Conservation (phyloP, 768 basidiomycete genomes). For the Plicaturopsis crispa region DNA sequence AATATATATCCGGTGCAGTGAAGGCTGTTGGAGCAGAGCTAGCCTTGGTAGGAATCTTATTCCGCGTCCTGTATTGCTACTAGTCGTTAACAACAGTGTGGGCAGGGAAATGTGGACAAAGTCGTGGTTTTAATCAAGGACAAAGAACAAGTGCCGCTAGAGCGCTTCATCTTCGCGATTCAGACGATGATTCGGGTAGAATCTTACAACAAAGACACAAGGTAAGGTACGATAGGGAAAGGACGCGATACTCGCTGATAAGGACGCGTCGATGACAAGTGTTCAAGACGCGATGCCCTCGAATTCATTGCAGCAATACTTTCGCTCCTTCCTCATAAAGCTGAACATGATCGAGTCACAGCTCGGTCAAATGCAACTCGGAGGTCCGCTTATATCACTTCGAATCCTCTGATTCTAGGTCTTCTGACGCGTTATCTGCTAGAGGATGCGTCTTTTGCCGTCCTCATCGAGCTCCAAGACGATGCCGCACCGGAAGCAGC, state of each 20-base stretch:
- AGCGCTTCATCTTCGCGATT: slow-evolving; percentile 86
- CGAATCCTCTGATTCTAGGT: not conserved
- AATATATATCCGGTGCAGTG: slow-evolving; percentile 85
- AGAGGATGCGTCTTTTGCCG: slow-evolving; percentile 75
- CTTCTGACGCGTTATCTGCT: slow-evolving; percentile 3
- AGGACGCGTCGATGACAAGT: slow-evolving; percentile 30
- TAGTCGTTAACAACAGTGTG: not conserved
- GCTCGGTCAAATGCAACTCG: slow-evolving; percentile 49
- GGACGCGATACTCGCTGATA: not conserved
- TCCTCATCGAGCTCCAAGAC: slow-evolving; percentile 76
- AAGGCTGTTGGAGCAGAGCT: slow-evolving; percentile 80
- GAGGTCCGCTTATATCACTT: slow-evolving; percentile 27
- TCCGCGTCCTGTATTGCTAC: slow-evolving; percentile 2
- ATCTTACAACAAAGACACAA: slow-evolving; percentile 59
- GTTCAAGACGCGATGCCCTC: slow-evolving; percentile 66
- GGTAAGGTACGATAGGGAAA: slow-evolving; percentile 30
- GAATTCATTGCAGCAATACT: slow-evolving; percentile 59
- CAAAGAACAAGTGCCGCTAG: slow-evolving; percentile 71
- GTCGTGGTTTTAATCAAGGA: slow-evolving; percentile 83
- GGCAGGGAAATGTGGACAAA: slow-evolving; percentile 71
- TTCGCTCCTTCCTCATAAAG: slow-evolving; percentile 79
- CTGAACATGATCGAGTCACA: slow-evolving; percentile 71
- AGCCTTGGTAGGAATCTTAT: slow-evolving; percentile 36
- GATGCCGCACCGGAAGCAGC: slow-evolving; percentile 47
- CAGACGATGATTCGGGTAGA: slow-evolving; percentile 74